phyloP scores from a whole-genome alignment of 805 yeast genomes.

The Candida loeiensis region DNA sequence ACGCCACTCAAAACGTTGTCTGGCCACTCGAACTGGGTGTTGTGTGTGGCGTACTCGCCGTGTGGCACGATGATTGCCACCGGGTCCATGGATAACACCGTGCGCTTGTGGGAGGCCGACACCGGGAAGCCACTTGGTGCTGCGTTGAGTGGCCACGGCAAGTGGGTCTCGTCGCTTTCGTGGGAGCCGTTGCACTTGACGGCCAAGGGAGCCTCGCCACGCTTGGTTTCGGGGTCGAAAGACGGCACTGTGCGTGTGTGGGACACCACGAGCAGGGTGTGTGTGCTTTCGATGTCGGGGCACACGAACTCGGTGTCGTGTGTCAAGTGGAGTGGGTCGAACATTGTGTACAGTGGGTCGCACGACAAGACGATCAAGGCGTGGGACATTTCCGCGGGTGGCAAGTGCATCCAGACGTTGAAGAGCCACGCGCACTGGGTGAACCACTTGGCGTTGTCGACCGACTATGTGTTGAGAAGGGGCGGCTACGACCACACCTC shows the following conservation, averaged over 20 bases:
- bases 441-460: constrained; percentile 85
- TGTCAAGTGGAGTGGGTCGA: constrained; percentile 95
- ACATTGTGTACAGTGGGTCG: constrained; percentile 80
- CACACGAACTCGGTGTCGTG: constrained; percentile 89
- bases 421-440: constrained; percentile 98
- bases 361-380: constrained; percentile 92
- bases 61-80: constrained; percentile 90
- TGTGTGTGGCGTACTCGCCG: constrained; percentile 89
- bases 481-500: constrained; percentile 81
- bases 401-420: constrained; percentile 72
- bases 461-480: constrained; percentile 80
- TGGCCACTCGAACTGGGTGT: constrained; percentile 93
- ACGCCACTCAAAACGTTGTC: constrained; percentile 77
- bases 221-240: constrained; percentile 83
- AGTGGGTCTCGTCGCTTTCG: constrained; percentile 83
- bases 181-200: constrained; percentile 95
- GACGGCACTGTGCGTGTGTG: constrained; percentile 88
- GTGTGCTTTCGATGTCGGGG: constrained; percentile 73
- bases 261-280: constrained; percentile 72
- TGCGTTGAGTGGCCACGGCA: constrained; percentile 74
- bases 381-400: constrained; percentile 78
- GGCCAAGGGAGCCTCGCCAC: constrained; percentile 58
- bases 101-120: constrained; percentile 80
- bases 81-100: constrained; percentile 90
- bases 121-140: constrained; percentile 73